phyloP scores from a whole-genome alignment of 257 asterid genomes.

The Jasminum sambac region DNA sequence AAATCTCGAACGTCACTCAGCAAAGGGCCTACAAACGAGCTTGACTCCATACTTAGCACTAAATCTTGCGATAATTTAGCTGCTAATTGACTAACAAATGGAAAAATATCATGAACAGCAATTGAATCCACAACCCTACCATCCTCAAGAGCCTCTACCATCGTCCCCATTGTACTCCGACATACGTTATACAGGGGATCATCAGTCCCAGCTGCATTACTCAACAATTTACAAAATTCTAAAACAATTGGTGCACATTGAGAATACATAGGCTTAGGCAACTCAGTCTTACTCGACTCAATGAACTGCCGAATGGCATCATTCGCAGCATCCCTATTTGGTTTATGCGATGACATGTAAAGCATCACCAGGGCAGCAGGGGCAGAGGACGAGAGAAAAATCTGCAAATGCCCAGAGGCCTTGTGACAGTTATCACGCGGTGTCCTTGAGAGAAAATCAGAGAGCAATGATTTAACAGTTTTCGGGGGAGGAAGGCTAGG shows the following conservation, averaged over 20 bases:
- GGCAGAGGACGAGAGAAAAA: constrained; percentile 56
- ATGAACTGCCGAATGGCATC: constrained; percentile 66
- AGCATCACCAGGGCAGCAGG: constrained; percentile 84
- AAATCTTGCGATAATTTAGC: constrained; percentile 45
- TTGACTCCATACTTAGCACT: constrained; percentile 34
- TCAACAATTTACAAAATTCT: constrained; percentile 68
- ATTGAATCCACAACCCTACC: constrained; percentile 28
- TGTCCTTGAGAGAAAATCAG: constrained; percentile 42
- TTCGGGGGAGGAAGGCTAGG: constrained; percentile 11
- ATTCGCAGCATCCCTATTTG: constrained; percentile 47
- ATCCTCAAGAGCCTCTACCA: constrained; percentile 38
- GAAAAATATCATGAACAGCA: constrained; percentile 55
- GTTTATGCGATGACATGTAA: constrained; percentile 50
- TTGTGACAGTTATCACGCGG: constrained; percentile 29
- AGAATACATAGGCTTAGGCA: constrained; percentile 30
- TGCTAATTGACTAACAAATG: constrained; percentile 64
- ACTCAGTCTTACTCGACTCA: constrained; percentile 36
- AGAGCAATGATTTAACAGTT: constrained; percentile 39
- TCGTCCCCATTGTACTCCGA: constrained; percentile 53
- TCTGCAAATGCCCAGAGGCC: constrained; percentile 52
- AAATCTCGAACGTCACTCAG: constrained; percentile 58
- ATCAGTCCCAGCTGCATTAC: constrained; percentile 42
- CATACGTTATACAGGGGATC: constrained; percentile 56
- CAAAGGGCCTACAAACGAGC: constrained; percentile 31
- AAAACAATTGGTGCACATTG: constrained; percentile 53